A percentile compares a stretch with the other conserved stretches of the same genome.
Conservation (phyloP, 768 basidiomycete genomes). For the Lactifluus rugatus region DNA sequence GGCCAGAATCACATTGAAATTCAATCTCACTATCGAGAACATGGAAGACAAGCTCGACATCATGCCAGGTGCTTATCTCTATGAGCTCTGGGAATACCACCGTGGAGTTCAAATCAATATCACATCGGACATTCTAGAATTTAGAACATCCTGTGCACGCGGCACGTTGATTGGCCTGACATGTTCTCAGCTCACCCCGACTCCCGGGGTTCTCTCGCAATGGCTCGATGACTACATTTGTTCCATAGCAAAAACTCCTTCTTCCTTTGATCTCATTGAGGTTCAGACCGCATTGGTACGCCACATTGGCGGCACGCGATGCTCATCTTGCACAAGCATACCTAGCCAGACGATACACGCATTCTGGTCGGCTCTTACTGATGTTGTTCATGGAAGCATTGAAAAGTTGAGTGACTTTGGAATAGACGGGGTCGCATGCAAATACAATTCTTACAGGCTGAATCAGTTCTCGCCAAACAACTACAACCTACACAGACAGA, state of each 20-base stretch:
- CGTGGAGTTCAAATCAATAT: not conserved
- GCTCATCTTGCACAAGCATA: not conserved
- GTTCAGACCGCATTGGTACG: not conserved
- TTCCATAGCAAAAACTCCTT: not conserved
- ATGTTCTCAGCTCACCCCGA: not conserved
- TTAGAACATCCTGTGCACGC: not conserved
- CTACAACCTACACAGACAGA: too few species aligned
- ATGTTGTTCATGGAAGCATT: not conserved
- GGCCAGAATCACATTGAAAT: not conserved
- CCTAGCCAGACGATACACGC: not conserved
- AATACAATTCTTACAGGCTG: not conserved
- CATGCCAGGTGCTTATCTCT: not conserved
- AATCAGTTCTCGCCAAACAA: not conserved
- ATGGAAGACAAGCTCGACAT: not conserved
- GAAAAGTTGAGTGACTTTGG: not conserved
- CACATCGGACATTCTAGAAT: not conserved
- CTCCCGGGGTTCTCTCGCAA: not conserved
- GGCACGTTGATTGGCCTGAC: not conserved
- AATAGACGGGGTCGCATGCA: not conserved
- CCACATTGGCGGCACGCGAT: not conserved
- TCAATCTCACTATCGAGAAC: not conserved
- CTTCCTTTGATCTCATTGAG: not conserved
- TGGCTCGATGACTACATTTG: slow-evolving; percentile 4
- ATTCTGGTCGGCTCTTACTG: not conserved
- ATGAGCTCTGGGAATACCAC: slow-evolving; percentile 6